phyloP scores from a whole-genome alignment of 2,329 filamentous ascomycete genomes.

The Colletotrichum melonis region DNA sequence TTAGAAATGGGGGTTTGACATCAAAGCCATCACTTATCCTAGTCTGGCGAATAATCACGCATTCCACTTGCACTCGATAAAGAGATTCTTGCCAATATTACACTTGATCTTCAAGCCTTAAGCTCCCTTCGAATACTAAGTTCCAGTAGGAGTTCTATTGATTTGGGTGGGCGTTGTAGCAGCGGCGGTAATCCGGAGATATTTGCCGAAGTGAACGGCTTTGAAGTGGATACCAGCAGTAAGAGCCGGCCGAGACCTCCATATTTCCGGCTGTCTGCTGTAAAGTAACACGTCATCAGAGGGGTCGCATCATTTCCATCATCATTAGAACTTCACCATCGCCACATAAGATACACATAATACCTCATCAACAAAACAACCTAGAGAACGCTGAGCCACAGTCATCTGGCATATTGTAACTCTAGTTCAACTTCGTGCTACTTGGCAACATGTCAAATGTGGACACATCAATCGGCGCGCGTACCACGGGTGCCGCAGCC shows the following conservation, averaged over 20 bases:
- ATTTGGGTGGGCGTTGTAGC: too few relatives aligned
- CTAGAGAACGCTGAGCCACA: too few relatives aligned
- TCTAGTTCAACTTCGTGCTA: neutral
- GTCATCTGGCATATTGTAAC: too few relatives aligned
- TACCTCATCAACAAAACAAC: neutral
- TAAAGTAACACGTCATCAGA: slow-evolving; percentile 26
- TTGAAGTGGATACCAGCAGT: neutral
- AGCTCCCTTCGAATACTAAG: too few relatives aligned
- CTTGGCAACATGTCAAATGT: slow-evolving; percentile 53
- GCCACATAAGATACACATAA: neutral
- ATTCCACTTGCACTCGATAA: too few relatives aligned
- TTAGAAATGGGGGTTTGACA: neutral
- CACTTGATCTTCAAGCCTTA: too few relatives aligned
- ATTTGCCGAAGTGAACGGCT: neutral
- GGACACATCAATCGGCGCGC: slow-evolving; percentile 59
- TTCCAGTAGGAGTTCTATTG: too few relatives aligned
- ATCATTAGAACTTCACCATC: neutral
- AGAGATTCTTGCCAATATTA: too few relatives aligned
- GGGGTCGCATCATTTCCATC: slow-evolving; percentile 5
- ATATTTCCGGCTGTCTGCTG: neutral
- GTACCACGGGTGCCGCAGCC: slow-evolving; percentile 62
- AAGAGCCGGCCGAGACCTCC: neutral
- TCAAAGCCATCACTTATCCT: too few relatives aligned
- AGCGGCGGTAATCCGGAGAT: neutral
- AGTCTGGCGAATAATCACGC: too few relatives aligned